Evolutionary conservation across 768 basidiomycete genomes (phyloP), one percentile per base, ranked within the genome.

Genomic region (Trametes cingulata): DNA sequence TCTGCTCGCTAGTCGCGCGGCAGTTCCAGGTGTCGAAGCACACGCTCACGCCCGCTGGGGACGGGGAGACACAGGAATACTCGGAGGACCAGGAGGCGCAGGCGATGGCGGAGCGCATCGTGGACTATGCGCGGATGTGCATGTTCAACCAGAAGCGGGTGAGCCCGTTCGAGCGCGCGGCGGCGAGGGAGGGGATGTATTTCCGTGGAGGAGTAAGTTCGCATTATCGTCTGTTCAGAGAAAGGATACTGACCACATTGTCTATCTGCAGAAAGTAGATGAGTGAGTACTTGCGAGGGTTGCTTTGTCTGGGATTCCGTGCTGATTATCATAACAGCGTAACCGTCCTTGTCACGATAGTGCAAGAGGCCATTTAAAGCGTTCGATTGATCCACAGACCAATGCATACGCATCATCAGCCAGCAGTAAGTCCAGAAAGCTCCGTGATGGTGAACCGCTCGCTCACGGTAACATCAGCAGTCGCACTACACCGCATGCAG

Each of bases 101-200:
- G 68, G 74, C 75, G 14, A 86, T 93, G 71, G 88, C 91, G 7
- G 85, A 91, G 66, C 81, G 85, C 20, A 76, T 91, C 50, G 84
- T 92, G 2, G 80, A 87, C 35, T 88, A 89, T 66, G 82, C 91
- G 2, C 79, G 77, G 60, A 72, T 76, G 25, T 90, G 88, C 69
- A 93, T 93, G 91, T 75, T 73, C 60, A 85, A 83, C 68, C 82
- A 80, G 61, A 78, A 74, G 54, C 76, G 86, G 65, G 77, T 82
- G 29, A 90, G 86, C 71, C 91, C 91, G 1, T 93, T 93, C 65
- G 85, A 90, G 73, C 81, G 88, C 83, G 69, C 67, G 33, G 88
- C 90, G 17, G 82, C 83, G 1, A 78, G 85, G 53, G 80, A 87
- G 63, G 86, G 85, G 13, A 79, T 85, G 75, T 76, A 78, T 59